A percentile compares a stretch with the other conserved stretches of the same genome.
Evolutionary conservation across 2,329 filamentous ascomycete species (phyloP).

Genomic region (Fusarium newnesense): DNA sequence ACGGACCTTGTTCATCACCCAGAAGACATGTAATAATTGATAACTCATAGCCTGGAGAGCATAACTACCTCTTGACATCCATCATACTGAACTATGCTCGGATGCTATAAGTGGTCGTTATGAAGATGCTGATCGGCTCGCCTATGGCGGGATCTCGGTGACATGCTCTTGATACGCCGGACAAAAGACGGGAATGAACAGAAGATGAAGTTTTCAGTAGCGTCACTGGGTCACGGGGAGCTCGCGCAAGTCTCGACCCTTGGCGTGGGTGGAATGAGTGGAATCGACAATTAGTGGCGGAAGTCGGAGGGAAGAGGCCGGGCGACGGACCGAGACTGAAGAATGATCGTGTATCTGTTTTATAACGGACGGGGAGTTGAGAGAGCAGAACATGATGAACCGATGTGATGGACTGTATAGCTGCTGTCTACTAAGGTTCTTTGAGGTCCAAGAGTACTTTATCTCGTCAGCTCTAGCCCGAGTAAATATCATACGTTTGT

Average conservation of each 20-base stretch:
- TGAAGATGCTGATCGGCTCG: background rate
- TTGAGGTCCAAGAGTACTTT: accelerated
- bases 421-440: background rate
- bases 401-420: background rate
- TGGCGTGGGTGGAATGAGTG: background rate
- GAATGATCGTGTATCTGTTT: background rate
- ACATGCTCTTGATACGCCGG: constrained; percentile 22
- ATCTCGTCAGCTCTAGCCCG: accelerated
- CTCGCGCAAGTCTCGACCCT: constrained; percentile 19
- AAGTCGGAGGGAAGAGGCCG: constrained; percentile 31
- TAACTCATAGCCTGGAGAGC: background rate
- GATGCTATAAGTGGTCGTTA: background rate
- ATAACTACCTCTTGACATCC: background rate
- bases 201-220: constrained; percentile 14
- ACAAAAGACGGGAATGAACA: constrained; percentile 8
- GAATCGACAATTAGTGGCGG: constrained; percentile 21
- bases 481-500: background rate
- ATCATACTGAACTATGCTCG: background rate
- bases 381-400: no score
- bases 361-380: constrained; percentile 15
- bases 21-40: accelerated
- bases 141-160: constrained; percentile 6
- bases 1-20: background rate
- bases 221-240: constrained; percentile 37
- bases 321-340: constrained; percentile 21